Conservation (phyloP, 371 early-diverging fungal species). For the Mycotypha africana region DNA sequence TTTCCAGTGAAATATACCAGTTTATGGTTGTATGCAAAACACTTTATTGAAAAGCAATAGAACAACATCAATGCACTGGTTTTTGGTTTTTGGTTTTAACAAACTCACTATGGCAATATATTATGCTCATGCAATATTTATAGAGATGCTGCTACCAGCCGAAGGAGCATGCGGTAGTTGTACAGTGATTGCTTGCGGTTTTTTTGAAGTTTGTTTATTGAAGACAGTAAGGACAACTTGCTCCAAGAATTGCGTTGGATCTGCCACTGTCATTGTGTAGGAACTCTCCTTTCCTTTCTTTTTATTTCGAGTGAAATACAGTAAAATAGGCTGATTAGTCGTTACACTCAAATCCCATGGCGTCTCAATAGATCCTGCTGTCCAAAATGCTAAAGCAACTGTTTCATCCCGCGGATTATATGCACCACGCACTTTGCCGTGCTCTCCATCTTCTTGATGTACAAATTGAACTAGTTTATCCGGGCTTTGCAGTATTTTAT, state of each 20-base stretch:
- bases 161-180: too few relatives aligned
- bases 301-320: neutral
- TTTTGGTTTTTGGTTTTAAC: too few relatives aligned
- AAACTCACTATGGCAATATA: too few relatives aligned
- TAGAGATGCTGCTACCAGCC: too few relatives aligned
- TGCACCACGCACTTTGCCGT: slow-evolving; percentile 9
- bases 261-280: slow-evolving; percentile 13
- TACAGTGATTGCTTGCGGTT: too few relatives aligned
- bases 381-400: slow-evolving; percentile 19
- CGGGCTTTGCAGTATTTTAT: neutral
- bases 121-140: too few relatives aligned
- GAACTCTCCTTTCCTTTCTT: neutral
- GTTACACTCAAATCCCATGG: slow-evolving; percentile 1
- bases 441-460: slow-evolving; percentile 3
- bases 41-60: too few relatives aligned
- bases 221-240: slow-evolving; percentile 6
- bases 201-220: too few relatives aligned
- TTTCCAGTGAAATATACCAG: too few relatives aligned
- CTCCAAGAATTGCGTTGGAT: slow-evolving; percentile 19
- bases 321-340: slow-evolving; percentile 9
- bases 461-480: slow-evolving; percentile 1
- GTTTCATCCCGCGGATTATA: slow-evolving; percentile 4
- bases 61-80: too few relatives aligned
- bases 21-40: too few relatives aligned
- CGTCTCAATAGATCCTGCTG: slow-evolving; percentile 4